phyloP scores from a whole-genome alignment of 805 yeast species.

The Candida sakaeoensis region DNA sequence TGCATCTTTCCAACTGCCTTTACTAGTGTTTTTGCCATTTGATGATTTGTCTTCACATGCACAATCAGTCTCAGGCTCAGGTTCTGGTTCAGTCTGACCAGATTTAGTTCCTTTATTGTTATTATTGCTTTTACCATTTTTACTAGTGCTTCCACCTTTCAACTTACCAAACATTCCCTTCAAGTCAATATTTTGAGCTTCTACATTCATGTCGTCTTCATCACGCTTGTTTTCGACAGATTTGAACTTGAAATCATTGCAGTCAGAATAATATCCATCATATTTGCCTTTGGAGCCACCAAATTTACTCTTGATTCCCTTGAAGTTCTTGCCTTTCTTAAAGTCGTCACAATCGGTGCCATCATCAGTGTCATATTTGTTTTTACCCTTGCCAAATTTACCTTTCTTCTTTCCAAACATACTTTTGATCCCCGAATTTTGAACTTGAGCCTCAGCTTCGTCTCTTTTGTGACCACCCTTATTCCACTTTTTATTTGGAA shows the following conservation, averaged over 20 bases:
- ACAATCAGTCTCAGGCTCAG: too few relatives aligned
- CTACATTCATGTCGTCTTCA: neutral
- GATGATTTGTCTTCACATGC: too few relatives aligned
- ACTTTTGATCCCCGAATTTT: neutral
- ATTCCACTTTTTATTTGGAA: conserved; percentile 4
- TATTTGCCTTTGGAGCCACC: neutral
- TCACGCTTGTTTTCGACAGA: conserved; percentile 2
- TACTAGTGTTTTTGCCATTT: too few relatives aligned
- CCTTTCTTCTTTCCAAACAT: conserved; percentile 1
- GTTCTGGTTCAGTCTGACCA: too few relatives aligned
- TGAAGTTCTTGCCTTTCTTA: too few relatives aligned
- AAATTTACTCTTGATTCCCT: neutral
- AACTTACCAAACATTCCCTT: neutral
- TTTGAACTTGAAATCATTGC: neutral
- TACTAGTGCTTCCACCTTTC: neutral
- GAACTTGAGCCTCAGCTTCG: neutral
- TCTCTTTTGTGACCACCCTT: neutral
- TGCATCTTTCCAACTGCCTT: too few relatives aligned
- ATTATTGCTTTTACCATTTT: neutral
- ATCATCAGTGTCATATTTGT: too few relatives aligned
- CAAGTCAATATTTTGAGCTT: neutral
- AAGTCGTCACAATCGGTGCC: too few relatives aligned
- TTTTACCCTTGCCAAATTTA: too few relatives aligned
- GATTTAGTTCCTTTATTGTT: too few relatives aligned
- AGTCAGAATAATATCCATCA: neutral